phyloP scores from a whole-genome alignment of 306 rosid species.

The Calophaca sinica region DNA sequence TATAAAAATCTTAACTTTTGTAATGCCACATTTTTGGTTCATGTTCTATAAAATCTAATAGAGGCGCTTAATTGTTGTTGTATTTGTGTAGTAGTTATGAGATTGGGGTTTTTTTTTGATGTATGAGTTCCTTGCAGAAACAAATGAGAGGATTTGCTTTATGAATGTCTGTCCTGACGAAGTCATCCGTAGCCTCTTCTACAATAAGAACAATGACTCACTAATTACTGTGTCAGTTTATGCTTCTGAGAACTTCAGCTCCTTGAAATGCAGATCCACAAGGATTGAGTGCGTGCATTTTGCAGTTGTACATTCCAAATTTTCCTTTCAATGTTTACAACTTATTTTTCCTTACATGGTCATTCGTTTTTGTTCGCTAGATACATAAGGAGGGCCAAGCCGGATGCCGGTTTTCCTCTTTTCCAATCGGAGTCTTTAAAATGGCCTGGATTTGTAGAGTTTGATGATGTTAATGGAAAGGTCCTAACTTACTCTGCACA shows the following conservation, averaged over 20 bases:
- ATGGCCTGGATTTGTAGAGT: constrained; percentile 98
- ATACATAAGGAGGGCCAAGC: constrained; percentile 84
- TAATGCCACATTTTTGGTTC: too few species aligned
- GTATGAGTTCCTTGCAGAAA: constrained; percentile 61
- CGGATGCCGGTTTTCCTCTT: constrained; percentile 92
- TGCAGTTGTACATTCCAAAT: constrained; percentile 37
- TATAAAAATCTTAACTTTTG: neutral
- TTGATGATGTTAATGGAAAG: constrained; percentile 95
- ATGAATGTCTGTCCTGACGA: constrained; percentile 87
- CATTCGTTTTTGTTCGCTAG: constrained; percentile 50
- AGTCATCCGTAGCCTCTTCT: constrained; percentile 91
- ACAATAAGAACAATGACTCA: constrained; percentile 90
- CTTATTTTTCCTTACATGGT: constrained; percentile 21
- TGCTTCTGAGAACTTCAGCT: constrained; percentile 95
- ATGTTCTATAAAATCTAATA: too few species aligned
- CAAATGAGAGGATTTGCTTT: constrained; percentile 86
- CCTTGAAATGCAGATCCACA: constrained; percentile 90
- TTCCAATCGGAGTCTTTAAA: constrained; percentile 88
- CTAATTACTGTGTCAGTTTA: constrained; percentile 93
- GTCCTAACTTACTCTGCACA: constrained; percentile 92
- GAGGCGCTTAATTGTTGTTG: neutral
- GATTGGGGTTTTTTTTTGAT: neutral
- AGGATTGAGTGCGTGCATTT: constrained; percentile 79
- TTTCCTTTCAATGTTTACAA: neutral
- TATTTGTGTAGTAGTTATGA: neutral